These are phyloP conservation scores for Ploettnerulaceae sp. DNA, from an alignment of 2,329 filamentous ascomycete species.

Conservation along the genomic window DNA sequence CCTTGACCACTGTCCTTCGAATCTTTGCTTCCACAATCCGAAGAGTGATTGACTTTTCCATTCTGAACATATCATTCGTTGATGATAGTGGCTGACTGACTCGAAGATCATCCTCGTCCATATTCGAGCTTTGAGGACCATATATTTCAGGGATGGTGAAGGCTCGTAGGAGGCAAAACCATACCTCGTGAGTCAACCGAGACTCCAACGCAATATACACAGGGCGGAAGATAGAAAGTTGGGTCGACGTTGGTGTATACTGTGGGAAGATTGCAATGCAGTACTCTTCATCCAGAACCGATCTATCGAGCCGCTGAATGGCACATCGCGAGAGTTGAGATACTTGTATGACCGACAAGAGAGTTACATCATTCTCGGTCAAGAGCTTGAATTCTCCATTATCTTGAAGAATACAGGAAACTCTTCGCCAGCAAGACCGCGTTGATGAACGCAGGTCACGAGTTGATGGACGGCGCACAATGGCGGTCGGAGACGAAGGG, in stretches of 20 bases:
- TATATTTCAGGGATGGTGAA: slow-evolving; percentile 93
- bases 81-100: slow-evolving; percentile 10
- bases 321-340: slow-evolving; percentile 85
- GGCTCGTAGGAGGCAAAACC: slow-evolving; percentile 86
- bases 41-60: slow-evolving; percentile 56
- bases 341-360: slow-evolving; percentile 79
- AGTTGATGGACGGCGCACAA: slow-evolving; percentile 49
- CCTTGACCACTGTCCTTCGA: slow-evolving; percentile 26
- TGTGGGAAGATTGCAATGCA: slow-evolving; percentile 95
- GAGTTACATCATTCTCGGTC: slow-evolving; percentile 74
- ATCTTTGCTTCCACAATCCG: slow-evolving; percentile 60
- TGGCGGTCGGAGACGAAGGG: slow-evolving; percentile 47
- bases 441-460: slow-evolving; percentile 48
- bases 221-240: slow-evolving; percentile 74
- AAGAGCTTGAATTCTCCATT: slow-evolving; percentile 92
- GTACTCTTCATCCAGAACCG: slow-evolving; percentile 86
- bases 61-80: slow-evolving; percentile 50
- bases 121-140: slow-evolving; percentile 35
- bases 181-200: slow-evolving; percentile 89
- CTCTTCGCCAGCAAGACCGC: slow-evolving; percentile 69
- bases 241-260: slow-evolving; percentile 70
- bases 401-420: slow-evolving; percentile 90
- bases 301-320: slow-evolving; percentile 83
- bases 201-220: slow-evolving; percentile 86
- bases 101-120: slow-evolving; percentile 16